Evolutionary conservation across 495 filamentous ascomycete species (phyloP).

Genomic region (Amphirosellinia nigrospora): DNA sequence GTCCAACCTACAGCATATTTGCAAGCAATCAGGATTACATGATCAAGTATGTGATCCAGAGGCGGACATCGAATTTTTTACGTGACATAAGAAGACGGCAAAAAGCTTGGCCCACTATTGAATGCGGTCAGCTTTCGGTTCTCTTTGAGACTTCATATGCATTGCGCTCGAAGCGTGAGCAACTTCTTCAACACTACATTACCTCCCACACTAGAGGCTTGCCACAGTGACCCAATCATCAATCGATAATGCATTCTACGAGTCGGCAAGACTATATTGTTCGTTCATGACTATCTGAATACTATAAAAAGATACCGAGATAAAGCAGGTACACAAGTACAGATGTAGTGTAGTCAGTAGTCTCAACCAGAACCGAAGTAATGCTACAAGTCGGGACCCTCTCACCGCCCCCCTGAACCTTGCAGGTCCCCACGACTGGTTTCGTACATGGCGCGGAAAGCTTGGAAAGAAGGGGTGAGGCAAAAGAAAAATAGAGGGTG

Average conservation of each 20-base stretch:
- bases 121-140: slow-evolving; percentile 17
- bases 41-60: background rate
- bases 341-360: background rate
- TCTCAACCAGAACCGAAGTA: background rate
- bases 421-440: slow-evolving; percentile 23
- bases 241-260: slow-evolving; percentile 3
- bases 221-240: background rate
- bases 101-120: background rate
- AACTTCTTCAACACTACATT: slow-evolving; percentile 11
- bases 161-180: background rate
- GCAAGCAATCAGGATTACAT: background rate
- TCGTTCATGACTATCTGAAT: too few species aligned
- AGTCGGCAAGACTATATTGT: background rate
- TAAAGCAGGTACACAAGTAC: background rate
- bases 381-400: slow-evolving; percentile 15
- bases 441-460: slow-evolving; percentile 8
- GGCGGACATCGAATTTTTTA: background rate
- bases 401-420: slow-evolving; percentile 24
- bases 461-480: background rate
- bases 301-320: too few species aligned
- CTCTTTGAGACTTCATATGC: background rate
- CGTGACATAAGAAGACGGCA: background rate
- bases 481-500: slow-evolving; percentile 15
- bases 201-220: background rate
- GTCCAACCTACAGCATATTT: background rate